These are phyloP conservation scores for Suillus spraguei DNA, from an alignment of 768 basidiomycete species.

Conservation along the genomic window DNA sequence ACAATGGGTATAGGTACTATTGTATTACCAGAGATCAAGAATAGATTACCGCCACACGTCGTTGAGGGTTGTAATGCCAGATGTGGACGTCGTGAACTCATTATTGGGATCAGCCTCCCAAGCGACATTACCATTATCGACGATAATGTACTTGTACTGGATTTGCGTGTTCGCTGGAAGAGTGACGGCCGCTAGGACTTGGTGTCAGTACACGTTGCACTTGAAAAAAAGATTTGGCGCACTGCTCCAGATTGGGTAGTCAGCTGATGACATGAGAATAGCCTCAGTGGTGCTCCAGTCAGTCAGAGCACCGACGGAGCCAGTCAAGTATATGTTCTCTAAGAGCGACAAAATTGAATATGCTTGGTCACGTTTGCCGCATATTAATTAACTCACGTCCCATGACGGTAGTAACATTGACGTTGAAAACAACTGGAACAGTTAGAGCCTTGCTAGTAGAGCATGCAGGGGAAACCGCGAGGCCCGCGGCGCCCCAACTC, in stretches of 20 bases:
- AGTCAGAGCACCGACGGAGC: conserved; percentile 55
- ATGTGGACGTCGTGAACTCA: conserved; percentile 48
- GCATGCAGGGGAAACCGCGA: conserved; percentile 50
- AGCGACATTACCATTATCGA: conserved; percentile 52
- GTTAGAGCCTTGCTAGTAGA: conserved; percentile 38
- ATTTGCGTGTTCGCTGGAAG: conserved; percentile 59
- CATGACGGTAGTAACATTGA: conserved; percentile 57
- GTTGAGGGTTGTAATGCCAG: conserved; percentile 38
- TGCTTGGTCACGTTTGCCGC: neutral
- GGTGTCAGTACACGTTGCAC: conserved; percentile 15
- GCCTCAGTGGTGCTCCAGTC: conserved; percentile 67
- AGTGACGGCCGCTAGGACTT: conserved; percentile 52
- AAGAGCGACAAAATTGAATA: conserved; percentile 1
- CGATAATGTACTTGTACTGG: conserved; percentile 75
- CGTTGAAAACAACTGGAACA: conserved; percentile 63
- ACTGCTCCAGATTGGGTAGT: conserved; percentile 75
- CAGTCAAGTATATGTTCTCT: conserved; percentile 74
- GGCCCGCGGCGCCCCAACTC: conserved; percentile 70
- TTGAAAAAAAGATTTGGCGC: conserved; percentile 29
- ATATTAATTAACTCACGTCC: conserved; percentile 43
- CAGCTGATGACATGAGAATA: conserved; percentile 50
- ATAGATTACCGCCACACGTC: conserved; percentile 46
- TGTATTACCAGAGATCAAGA: neutral
- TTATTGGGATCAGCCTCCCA: conserved; percentile 77
- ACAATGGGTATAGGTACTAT: neutral